These are phyloP conservation scores for Tylopilus intermedius DNA, from an alignment of 768 basidiomycete species.

Conservation along the genomic window DNA sequence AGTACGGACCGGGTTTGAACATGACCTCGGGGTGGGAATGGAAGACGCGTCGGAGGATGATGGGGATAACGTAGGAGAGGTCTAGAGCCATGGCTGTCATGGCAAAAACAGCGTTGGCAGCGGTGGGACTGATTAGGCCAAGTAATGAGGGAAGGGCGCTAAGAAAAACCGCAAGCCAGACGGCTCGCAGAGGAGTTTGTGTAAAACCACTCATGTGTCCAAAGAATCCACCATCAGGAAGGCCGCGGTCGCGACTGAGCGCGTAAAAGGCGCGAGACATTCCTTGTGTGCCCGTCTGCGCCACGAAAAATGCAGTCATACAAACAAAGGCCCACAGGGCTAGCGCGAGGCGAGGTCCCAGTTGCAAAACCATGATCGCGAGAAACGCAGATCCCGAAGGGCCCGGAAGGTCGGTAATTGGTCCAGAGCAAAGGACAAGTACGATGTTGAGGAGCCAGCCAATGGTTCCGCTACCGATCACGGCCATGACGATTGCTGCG, in stretches of 20 bases:
- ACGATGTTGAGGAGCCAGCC: slow-evolving; percentile 68
- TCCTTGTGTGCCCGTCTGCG: slow-evolving; percentile 48
- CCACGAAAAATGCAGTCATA: slow-evolving; percentile 58
- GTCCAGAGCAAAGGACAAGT: slow-evolving; percentile 53
- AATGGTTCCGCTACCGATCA: slow-evolving; percentile 41
- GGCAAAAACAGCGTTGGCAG: slow-evolving; percentile 54
- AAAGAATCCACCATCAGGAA: slow-evolving; percentile 58
- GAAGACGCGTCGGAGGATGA: slow-evolving; percentile 47
- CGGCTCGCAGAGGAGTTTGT: slow-evolving; percentile 51
- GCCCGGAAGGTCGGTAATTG: slow-evolving; percentile 45
- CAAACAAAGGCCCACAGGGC: slow-evolving; percentile 57
- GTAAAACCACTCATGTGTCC: slow-evolving; percentile 43
- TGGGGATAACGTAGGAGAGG: slow-evolving; percentile 55
- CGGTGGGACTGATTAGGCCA: slow-evolving; percentile 47
- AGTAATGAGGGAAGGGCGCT: slow-evolving; percentile 43
- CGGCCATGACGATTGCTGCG: slow-evolving; percentile 41
- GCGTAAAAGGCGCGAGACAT: slow-evolving; percentile 57
- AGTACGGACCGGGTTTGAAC: slow-evolving; percentile 59
- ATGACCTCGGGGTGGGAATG: slow-evolving; percentile 52
- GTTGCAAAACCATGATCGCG: slow-evolving; percentile 49
- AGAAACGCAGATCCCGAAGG: slow-evolving; percentile 52
- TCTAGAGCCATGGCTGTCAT: slow-evolving; percentile 50
- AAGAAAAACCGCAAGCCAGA: slow-evolving; percentile 46
- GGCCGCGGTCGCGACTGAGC: slow-evolving; percentile 48
- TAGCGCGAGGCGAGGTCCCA: slow-evolving; percentile 49